Evolutionary conservation across 208 protist genomes (phyloP).

Genomic region (Acanthamoeba sp.): DNA sequence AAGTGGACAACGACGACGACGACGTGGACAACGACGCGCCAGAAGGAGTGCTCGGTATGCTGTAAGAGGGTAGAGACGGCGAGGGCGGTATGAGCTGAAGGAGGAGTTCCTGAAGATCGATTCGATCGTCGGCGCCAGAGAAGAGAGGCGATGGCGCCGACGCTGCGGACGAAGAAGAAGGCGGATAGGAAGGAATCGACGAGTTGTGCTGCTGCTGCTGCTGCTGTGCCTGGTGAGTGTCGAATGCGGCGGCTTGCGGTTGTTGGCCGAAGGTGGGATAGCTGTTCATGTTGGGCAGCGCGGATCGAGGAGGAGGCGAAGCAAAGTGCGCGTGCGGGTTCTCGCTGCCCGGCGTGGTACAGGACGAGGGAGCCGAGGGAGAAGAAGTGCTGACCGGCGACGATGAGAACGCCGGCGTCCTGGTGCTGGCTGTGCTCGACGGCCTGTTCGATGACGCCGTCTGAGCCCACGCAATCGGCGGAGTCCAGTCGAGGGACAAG

Average conservation of each 20-base stretch:
- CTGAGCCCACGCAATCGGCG: not conserved
- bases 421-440: not conserved
- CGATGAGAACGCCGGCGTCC: not conserved
- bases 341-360: not conserved
- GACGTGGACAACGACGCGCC: not conserved
- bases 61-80: not conserved
- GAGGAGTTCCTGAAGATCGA: constrained; percentile 31
- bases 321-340: not conserved
- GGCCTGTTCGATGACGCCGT: not conserved
- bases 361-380: not conserved
- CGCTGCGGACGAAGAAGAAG: not conserved
- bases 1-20: not conserved
- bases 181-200: not conserved
- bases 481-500: constrained; percentile 3
- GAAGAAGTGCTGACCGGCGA: not conserved
- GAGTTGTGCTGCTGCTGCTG: constrained; percentile 5
- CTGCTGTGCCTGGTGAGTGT: not conserved
- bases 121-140: constrained; percentile 7
- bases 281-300: not conserved
- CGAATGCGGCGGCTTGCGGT: not conserved
- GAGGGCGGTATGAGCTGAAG: constrained; percentile 31
- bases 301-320: not conserved
- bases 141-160: constrained; percentile 8
- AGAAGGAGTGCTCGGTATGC: not conserved
- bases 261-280: not conserved